These are phyloP conservation scores for Zasmidium cellare DNA, from an alignment of 2,329 filamentous ascomycete genomes.

Conservation along the genomic window DNA sequence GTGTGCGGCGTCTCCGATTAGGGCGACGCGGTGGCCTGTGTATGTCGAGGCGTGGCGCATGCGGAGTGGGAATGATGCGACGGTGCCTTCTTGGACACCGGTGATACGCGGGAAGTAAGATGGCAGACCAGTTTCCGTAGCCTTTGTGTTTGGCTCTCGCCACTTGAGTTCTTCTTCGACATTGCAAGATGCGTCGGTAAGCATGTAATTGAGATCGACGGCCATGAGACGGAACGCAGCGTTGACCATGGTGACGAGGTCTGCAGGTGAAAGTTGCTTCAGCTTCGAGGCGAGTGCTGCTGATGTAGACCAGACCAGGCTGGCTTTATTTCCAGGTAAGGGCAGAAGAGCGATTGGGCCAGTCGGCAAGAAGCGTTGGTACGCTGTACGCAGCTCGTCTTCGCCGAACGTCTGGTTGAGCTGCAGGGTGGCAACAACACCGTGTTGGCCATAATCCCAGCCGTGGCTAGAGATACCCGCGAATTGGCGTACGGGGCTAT, in stretches of 20 bases:
- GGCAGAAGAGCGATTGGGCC: slow-evolving; percentile 91
- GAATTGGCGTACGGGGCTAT: slow-evolving; percentile 88
- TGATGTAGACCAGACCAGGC: slow-evolving; percentile 93
- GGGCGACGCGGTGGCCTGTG: slow-evolving; percentile 81
- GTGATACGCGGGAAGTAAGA: slow-evolving; percentile 56
- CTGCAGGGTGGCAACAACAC: slow-evolving; percentile 84
- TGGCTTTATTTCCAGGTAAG: slow-evolving; percentile 77
- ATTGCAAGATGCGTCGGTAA: slow-evolving; percentile 53
- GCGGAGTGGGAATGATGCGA: slow-evolving; percentile 88
- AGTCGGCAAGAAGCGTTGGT: slow-evolving; percentile 91
- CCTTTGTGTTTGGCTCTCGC: slow-evolving; percentile 70
- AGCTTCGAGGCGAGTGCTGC: slow-evolving; percentile 75
- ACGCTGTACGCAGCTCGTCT: slow-evolving; percentile 67
- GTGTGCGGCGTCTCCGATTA: slow-evolving; percentile 93
- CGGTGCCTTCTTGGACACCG: slow-evolving; percentile 72
- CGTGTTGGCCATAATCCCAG: slow-evolving; percentile 91
- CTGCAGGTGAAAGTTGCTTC: slow-evolving; percentile 69
- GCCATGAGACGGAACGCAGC: slow-evolving; percentile 82
- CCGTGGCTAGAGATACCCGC: slow-evolving; percentile 81
- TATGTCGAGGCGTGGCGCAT: slow-evolving; percentile 95
- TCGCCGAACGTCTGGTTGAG: slow-evolving; percentile 46
- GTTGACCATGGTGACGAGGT: slow-evolving; percentile 88
- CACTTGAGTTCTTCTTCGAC: slow-evolving; percentile 77
- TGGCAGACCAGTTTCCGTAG: slow-evolving; percentile 42
- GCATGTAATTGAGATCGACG: slow-evolving; percentile 80